A percentile compares a stretch with the other conserved stretches of the same genome.
Conservation (phyloP, 2,329 filamentous ascomycete species). For the Talaromyces piceae region DNA sequence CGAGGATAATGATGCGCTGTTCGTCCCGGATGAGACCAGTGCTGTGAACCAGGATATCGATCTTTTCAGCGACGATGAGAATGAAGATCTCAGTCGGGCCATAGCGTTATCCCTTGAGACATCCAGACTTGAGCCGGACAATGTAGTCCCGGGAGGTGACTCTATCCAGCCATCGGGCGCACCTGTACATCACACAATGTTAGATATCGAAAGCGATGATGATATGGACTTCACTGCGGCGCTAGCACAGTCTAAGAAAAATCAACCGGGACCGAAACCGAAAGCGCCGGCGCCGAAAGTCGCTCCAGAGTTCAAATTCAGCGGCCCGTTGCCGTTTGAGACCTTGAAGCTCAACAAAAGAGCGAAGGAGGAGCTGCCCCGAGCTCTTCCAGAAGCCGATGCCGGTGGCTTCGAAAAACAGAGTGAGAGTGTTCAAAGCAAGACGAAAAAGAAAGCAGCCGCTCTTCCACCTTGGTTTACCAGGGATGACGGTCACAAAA, state of each 20-base stretch:
- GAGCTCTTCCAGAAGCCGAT: conserved; percentile 47
- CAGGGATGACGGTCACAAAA: conserved; percentile 24
- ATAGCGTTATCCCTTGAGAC: conserved; percentile 74
- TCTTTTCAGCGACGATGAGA: conserved; percentile 50
- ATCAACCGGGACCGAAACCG: conserved; percentile 40
- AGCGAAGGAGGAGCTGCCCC: conserved; percentile 29
- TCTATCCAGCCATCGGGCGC: conserved; percentile 14
- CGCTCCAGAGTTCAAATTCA: conserved; percentile 52
- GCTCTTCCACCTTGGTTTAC: conserved; percentile 43
- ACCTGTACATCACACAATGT: conserved; percentile 16
- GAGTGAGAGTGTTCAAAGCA: conserved; percentile 15
- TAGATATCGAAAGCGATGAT: conserved; percentile 49
- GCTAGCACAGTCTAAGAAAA: conserved; percentile 62
- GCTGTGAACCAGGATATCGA: conserved; percentile 32
- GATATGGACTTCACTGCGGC: conserved; percentile 69
- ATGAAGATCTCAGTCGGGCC: conserved; percentile 70
- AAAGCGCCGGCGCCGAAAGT: conserved; percentile 39
- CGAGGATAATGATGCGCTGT: conserved; percentile 47
- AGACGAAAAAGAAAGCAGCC: conserved; percentile 23
- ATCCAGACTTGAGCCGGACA: conserved; percentile 36
- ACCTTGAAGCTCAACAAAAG: conserved; percentile 64
- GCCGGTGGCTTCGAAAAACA: conserved; percentile 60
- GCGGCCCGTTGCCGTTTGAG: conserved; percentile 83
- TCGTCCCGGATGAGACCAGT: conserved; percentile 44
- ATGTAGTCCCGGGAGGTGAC: conserved; percentile 29